These are phyloP conservation scores for Grigorovia transvaalensis DNA, from an alignment of 805 yeast genomes.

Conservation along the genomic window DNA sequence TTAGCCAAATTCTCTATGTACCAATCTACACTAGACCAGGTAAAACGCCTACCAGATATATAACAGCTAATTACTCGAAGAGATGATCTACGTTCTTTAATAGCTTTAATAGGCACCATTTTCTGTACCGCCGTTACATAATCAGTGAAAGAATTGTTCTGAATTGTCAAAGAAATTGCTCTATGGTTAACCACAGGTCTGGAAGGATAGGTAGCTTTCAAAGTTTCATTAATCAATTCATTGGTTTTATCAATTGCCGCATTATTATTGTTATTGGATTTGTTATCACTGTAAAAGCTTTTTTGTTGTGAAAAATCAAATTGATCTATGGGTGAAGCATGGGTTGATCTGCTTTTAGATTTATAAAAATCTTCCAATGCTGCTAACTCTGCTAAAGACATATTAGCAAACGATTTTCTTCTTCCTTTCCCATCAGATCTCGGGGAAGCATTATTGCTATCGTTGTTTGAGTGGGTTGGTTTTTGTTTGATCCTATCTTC, in stretches of 20 bases:
- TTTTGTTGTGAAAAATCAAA: constrained; percentile 26
- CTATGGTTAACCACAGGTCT: constrained; percentile 23
- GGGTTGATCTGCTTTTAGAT: constrained; percentile 19
- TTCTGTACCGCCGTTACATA: constrained; percentile 7
- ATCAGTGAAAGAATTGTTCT: constrained; percentile 11
- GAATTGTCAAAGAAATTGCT: constrained; percentile 21
- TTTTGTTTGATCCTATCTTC: constrained; percentile 22
- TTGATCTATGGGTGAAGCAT: constrained; percentile 15
- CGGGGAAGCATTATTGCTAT: background rate
- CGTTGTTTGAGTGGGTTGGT: background rate
- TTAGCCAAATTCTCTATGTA: constrained; percentile 42
- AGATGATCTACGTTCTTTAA: constrained; percentile 5
- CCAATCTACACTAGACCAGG: constrained; percentile 74
- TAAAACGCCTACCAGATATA: constrained; percentile 54
- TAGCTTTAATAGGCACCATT: constrained; percentile 5
- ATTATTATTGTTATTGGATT: constrained; percentile 1
- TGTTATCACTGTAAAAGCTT: constrained; percentile 11
- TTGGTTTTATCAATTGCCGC: constrained; percentile 1
- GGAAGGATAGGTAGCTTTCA: constrained; percentile 25
- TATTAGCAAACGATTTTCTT: constrained; percentile 25
- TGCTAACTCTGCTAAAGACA: constrained; percentile 26
- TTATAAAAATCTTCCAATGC: constrained; percentile 21
- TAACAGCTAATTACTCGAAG: constrained; percentile 46
- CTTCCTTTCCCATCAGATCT: constrained; percentile 3
- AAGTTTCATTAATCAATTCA: constrained; percentile 13